Percentiles rank a stretch among this genome's conserved stretches.
phyloP scores from a whole-genome alignment of 1,284 basidiomycete genomes.

The Ustilago vetiveriae region DNA sequence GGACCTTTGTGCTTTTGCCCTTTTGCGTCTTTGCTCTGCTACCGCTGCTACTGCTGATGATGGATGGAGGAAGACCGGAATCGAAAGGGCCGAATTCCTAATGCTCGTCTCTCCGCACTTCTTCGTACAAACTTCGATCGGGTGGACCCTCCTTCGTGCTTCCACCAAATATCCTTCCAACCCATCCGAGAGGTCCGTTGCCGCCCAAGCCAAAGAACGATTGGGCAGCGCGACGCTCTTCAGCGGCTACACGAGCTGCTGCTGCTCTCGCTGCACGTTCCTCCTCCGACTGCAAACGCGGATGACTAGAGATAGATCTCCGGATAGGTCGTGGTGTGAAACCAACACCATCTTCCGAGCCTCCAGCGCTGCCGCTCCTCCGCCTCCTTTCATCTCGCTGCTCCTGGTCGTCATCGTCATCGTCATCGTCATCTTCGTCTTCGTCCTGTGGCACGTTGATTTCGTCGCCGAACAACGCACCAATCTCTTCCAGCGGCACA shows the following conservation, averaged over 20 bases:
- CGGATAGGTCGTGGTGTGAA: constrained; percentile 54
- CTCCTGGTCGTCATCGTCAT: constrained; percentile 20
- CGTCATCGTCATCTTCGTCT: constrained; percentile 33
- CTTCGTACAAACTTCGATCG: constrained; percentile 47
- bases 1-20: background rate
- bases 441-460: constrained; percentile 61
- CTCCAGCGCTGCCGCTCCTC: constrained; percentile 17
- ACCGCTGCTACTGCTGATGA: background rate
- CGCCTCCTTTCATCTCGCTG: constrained; percentile 17
- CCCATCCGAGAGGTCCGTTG: constrained; percentile 11
- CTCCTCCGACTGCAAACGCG: constrained; percentile 75
- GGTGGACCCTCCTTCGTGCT: constrained; percentile 19
- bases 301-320: constrained; percentile 68
- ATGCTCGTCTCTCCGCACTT: constrained; percentile 49
- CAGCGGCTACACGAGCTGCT: constrained; percentile 51
- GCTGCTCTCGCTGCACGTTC: constrained; percentile 75
- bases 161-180: constrained; percentile 28
- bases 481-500: constrained; percentile 72
- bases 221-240: constrained; percentile 72
- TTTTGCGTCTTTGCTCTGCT: background rate
- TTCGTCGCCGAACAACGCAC: constrained; percentile 67
- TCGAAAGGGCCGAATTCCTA: constrained; percentile 51
- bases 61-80: background rate
- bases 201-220: constrained; percentile 66
- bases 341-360: constrained; percentile 6